A percentile compares a stretch with the other conserved stretches of the same genome.
phyloP scores from a whole-genome alignment of 192 early-diverging fungal genomes.

The Backusella luteola region DNA sequence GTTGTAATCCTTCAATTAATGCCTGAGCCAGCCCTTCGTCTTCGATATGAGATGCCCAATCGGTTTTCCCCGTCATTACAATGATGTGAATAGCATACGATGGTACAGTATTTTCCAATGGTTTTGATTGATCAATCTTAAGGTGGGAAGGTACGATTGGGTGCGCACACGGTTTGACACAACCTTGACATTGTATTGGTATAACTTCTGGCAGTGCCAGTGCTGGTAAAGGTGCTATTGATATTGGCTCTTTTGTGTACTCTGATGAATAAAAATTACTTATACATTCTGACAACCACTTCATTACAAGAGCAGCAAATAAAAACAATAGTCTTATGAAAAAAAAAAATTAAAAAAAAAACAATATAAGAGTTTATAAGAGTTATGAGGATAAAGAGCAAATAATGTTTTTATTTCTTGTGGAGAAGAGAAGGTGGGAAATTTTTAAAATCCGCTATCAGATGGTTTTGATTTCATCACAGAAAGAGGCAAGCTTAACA shows the following conservation, averaged over 20 bases:
- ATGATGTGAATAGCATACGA: slow-evolving; percentile 15
- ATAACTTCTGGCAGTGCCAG: neutral
- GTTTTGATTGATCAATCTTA: slow-evolving; percentile 18
- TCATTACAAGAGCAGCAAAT: neutral
- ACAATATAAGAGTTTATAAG: neutral
- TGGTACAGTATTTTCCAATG: slow-evolving; percentile 15
- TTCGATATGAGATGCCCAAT: slow-evolving; percentile 17
- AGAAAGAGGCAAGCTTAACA: slow-evolving; percentile 71
- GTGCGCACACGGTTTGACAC: slow-evolving; percentile 8
- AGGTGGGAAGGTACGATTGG: neutral
- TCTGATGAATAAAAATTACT: slow-evolving; percentile 10
- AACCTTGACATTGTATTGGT: slow-evolving; percentile 8
- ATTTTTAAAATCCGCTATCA: neutral
- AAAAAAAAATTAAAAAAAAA: neutral
- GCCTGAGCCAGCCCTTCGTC: slow-evolving; percentile 14
- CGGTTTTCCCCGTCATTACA: slow-evolving; percentile 6
- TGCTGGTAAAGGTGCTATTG: neutral
- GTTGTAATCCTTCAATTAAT: neutral
- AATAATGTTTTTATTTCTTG: neutral
- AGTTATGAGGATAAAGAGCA: neutral
- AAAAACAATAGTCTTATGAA: neutral
- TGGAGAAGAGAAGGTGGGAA: neutral
- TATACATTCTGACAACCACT: slow-evolving; percentile 16
- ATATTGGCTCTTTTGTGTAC: neutral
- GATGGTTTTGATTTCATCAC: slow-evolving; percentile 41